Evolutionary conservation across 2,329 filamentous ascomycete species (phyloP), one percentile per base, ranked within the genome.

Genomic region (Macrophomina phaseolina): DNA sequence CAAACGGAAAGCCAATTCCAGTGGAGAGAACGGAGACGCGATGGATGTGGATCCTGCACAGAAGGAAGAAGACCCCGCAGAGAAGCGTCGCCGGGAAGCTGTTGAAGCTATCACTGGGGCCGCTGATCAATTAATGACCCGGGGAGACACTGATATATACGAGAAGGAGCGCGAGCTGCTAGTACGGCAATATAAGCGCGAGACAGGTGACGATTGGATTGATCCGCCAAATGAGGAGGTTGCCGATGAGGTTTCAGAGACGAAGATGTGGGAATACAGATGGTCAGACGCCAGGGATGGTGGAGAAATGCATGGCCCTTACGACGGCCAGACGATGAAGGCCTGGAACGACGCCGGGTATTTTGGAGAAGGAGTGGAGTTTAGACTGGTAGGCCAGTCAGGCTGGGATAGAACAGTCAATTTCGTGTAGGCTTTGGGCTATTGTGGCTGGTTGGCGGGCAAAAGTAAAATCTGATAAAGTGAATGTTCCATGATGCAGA

Each of bases 291-390:
- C 92, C 18, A 86, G 93, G 48, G 94, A 97, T 74, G 91, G 88
- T 34, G 92, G 87, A 11, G 86, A 87, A 56, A 86, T 87, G 67
- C 93, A 99, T 78, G 95, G 95, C 0, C 94, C 95, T 0, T 99
- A 93, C 77, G 93, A 97, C 75, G 87, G 86, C 7, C 78, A 85
- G 5, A 94, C 90, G 45, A 98, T 99, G 95, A 87, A 89, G 73
- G 91, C 92, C 2, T 99, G 95, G 95, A 89, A 91, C 71, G 89
- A 92, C 69, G 93, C 93, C 30, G 95, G 95, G 2, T 98, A 98
- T 77, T 99, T 99, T 79, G 91, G 89, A 12, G 90, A 95, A 70
- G 92, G 92, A 0, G 93, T 97, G 30, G 94, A 84, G 69, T 85
- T 82, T 70, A 78, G 80, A 60, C 73, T 73, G 30, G 74, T 81